phyloP scores from a whole-genome alignment of 2,329 filamentous ascomycete species.

The Ilyonectria robusta region DNA sequence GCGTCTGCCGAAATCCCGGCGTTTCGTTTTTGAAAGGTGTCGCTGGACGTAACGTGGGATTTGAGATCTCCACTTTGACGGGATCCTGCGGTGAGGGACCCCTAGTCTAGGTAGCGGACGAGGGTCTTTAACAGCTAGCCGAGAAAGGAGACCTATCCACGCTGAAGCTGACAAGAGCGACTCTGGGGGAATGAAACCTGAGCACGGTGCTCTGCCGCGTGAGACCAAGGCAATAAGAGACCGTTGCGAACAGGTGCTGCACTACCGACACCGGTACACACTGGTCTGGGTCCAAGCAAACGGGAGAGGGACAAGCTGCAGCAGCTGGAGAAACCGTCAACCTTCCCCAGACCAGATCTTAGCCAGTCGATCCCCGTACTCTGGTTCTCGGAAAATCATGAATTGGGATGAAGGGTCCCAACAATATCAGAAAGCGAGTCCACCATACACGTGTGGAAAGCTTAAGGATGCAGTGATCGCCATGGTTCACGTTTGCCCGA shows the following conservation, averaged over 20 bases:
- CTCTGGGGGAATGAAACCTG: slow-evolving; percentile 19
- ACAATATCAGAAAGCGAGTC: slow-evolving; percentile 6
- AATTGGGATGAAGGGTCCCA: background rate
- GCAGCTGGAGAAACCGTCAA: slow-evolving; percentile 1
- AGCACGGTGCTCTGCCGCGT: slow-evolving; percentile 3
- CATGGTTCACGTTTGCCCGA: slow-evolving; percentile 22
- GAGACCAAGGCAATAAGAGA: slow-evolving; percentile 15
- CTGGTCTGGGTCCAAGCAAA: slow-evolving; percentile 13
- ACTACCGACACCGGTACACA: slow-evolving; percentile 2
- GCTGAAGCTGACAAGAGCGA: background rate
- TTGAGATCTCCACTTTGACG: slow-evolving; percentile 2
- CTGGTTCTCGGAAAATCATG: slow-evolving; percentile 5
- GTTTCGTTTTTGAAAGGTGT: slow-evolving; percentile 22
- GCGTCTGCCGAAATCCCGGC: slow-evolving; percentile 8
- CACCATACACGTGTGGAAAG: slow-evolving; percentile 23
- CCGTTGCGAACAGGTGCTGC: slow-evolving; percentile 15
- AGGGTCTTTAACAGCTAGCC: slow-evolving; percentile 17
- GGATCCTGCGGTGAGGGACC: slow-evolving; percentile 8
- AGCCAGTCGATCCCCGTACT: slow-evolving; percentile 8
- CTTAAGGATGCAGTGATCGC: slow-evolving; percentile 20
- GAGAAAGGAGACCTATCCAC: slow-evolving; percentile 17
- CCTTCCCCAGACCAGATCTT: slow-evolving; percentile 22
- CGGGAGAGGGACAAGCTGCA: slow-evolving; percentile 8
- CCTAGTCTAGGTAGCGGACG: slow-evolving; percentile 3
- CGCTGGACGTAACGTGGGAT: slow-evolving; percentile 12